Evolutionary conservation across 2,329 filamentous ascomycete genomes (phyloP), one percentile per base, ranked within the genome.

Genomic region (Proliferodiscus dingleyae): DNA sequence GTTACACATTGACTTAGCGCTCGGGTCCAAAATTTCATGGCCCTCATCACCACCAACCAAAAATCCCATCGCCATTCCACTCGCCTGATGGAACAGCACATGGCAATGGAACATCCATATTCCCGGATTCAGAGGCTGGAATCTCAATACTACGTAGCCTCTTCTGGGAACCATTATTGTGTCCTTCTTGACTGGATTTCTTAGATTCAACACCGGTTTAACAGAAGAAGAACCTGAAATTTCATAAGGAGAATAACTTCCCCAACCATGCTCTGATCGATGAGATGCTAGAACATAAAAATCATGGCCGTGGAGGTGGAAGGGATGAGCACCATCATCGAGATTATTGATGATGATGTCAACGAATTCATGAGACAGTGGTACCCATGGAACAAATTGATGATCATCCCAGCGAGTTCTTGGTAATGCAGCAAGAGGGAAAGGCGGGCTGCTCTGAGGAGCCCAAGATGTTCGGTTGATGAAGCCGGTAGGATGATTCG

Each of bases 241-340:
- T 19, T 40, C 36, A 13, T 46, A 54, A 4, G 50, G 50, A 11
- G 26, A 34, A 34, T 49, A 53, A n/a, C 43, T 49, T 10, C 52
- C 50, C 46, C 48, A 53, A 1, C 52, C 54, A n/a, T 53, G 40
- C 3, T 49, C 34, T 2, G 50, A 46, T 4, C 52, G 50, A 30
- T 47, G 38, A 15, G 49, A 50, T n/a, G 54, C 46, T 2, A 57
- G 29, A 16, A 55, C 50, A 70, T 54, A 72, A 63, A 80, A 80
- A 51, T 77, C 72, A 60, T 77, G 69, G 3, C 73, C 75, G 62
- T 77, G 74, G 11, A 78, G 64, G 50, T 78, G 74, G 61, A 77
- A 77, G 1, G 74, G 73, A 57, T 77, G 73, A 30, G 43, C 28
- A 7, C 68, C 70, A 0, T 50, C 49, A 57, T 76, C 71, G 16